Evolutionary conservation across 148 eudicot species (phyloP).

Genomic region (Silene conica): DNA sequence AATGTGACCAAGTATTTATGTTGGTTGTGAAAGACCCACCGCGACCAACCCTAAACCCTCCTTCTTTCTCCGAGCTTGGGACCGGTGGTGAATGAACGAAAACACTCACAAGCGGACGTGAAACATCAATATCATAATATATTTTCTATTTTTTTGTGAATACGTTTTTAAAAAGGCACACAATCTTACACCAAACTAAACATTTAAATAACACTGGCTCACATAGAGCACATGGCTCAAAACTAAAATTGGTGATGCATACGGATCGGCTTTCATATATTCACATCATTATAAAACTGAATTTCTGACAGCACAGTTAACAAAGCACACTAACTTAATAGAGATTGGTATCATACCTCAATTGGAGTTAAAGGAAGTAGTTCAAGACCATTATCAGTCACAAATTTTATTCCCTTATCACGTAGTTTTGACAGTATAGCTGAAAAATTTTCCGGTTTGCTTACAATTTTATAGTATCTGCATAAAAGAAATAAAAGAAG

Average conservation of each 20-base stretch:
- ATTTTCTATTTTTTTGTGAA: not conserved
- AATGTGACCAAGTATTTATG: too few relatives aligned
- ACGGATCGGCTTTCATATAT: too few relatives aligned
- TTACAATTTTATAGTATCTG: slow-evolving; percentile 76
- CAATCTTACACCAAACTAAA: not conserved
- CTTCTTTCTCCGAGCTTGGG: too few relatives aligned
- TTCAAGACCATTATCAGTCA: slow-evolving; percentile 81
- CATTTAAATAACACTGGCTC: not conserved
- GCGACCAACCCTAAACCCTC: too few relatives aligned
- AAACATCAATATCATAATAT: not conserved
- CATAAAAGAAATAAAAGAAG: slow-evolving; percentile 15
- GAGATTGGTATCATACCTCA: slow-evolving; percentile 51
- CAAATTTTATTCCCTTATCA: slow-evolving; percentile 76
- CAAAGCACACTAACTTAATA: not conserved
- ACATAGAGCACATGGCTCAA: not conserved
- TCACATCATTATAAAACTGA: not conserved
- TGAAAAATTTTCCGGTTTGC: slow-evolving; percentile 64
- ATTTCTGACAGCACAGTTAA: not conserved
- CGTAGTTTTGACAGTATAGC: slow-evolving; percentile 65
- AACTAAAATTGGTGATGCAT: not conserved
- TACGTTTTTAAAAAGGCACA: not conserved
- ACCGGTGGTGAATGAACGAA: too few relatives aligned
- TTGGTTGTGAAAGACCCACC: too few relatives aligned
- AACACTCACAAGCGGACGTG: too few relatives aligned
- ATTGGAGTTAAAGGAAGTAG: slow-evolving; percentile 58